Percentiles rank a stretch among this genome's conserved stretches.
phyloP scores from a whole-genome alignment of 352 stramenopile genomes.

The Phytophthora cryptogea region DNA sequence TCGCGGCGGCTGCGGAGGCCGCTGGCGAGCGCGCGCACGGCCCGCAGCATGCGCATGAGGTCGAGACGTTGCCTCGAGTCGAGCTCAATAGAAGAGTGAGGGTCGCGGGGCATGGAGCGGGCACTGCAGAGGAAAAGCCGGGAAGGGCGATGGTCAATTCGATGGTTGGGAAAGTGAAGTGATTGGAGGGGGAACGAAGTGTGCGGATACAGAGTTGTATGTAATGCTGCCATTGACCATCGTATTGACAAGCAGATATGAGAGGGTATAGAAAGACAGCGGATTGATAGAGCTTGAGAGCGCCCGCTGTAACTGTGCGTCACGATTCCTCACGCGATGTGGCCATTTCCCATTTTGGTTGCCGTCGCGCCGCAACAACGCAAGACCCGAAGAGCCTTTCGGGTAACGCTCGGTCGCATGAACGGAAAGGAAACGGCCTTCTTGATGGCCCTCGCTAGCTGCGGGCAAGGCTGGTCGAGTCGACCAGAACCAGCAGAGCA shows the following conservation, averaged over 20 bases:
- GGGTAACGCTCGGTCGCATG: conserved; percentile 11
- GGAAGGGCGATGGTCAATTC: neutral
- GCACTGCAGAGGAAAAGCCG: conserved; percentile 25
- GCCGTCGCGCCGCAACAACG: conserved; percentile 1
- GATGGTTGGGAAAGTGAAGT: neutral
- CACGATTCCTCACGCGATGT: conserved; percentile 12
- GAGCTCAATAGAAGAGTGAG: conserved; percentile 27
- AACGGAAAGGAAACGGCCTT: conserved; percentile 15
- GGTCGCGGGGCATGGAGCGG: conserved; percentile 18
- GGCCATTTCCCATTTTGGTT: conserved; percentile 7
- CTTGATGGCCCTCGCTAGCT: conserved; percentile 13
- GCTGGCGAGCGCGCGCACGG: conserved; percentile 27
- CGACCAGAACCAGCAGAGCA: conserved; percentile 16
- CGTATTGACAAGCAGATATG: neutral
- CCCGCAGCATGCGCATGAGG: conserved; percentile 31
- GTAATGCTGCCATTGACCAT: neutral
- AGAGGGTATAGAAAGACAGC: neutral
- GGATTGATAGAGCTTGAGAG: too few relatives aligned
- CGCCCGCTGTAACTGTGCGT: neutral
- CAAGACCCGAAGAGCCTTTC: conserved; percentile 11
- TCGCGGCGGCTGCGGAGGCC: conserved; percentile 23
- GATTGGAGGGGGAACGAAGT: neutral
- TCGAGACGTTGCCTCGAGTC: neutral
- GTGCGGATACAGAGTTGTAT: too few relatives aligned
- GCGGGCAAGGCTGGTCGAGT: conserved; percentile 4